Conservation (phyloP, 2,329 filamentous ascomycete species). For the Pseudofabraea citricarpa region DNA sequence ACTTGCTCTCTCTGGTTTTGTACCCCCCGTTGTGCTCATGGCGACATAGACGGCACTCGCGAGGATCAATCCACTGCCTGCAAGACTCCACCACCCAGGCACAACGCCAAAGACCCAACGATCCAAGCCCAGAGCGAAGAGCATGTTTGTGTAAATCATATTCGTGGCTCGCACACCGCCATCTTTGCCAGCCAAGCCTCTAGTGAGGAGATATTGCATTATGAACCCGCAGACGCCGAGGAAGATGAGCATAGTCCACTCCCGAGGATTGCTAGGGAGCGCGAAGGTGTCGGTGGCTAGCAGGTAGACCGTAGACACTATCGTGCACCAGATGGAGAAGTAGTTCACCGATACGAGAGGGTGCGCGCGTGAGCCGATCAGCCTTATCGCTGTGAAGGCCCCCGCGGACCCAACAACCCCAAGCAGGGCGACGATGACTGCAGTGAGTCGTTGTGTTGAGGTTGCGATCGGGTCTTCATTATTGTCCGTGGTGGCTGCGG, state of each 20-base stretch:
- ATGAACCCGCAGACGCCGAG: conserved; percentile 72
- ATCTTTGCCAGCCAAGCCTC: conserved; percentile 49
- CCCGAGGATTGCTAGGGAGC: conserved; percentile 35
- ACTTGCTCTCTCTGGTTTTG: neutral
- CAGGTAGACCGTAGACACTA: conserved; percentile 62
- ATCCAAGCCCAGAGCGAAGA: conserved; percentile 63
- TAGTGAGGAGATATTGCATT: conserved; percentile 82
- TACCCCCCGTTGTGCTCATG: conserved; percentile 24
- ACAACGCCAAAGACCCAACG: conserved; percentile 57
- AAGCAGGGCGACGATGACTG: conserved; percentile 66
- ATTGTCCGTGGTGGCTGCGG: conserved; percentile 1
- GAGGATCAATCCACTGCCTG: conserved; percentile 60
- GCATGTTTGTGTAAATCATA: conserved; percentile 67
- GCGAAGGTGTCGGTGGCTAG: conserved; percentile 39
- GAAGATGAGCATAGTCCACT: conserved; percentile 62
- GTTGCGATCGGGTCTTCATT: conserved; percentile 12
- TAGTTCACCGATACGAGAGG: conserved; percentile 84
- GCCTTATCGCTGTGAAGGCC: conserved; percentile 73
- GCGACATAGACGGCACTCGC: conserved; percentile 62
- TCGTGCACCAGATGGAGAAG: conserved; percentile 66
- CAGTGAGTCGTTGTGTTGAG: conserved; percentile 42
- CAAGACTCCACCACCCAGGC: conserved; percentile 51
- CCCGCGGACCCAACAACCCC: conserved; percentile 73
- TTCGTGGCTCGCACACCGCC: conserved; percentile 48
- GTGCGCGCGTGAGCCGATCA: conserved; percentile 76